Evolutionary conservation across 352 stramenopile genomes (phyloP), one percentile per base, ranked within the genome.

Genomic region (Thalassiosira livingstoniorum): DNA sequence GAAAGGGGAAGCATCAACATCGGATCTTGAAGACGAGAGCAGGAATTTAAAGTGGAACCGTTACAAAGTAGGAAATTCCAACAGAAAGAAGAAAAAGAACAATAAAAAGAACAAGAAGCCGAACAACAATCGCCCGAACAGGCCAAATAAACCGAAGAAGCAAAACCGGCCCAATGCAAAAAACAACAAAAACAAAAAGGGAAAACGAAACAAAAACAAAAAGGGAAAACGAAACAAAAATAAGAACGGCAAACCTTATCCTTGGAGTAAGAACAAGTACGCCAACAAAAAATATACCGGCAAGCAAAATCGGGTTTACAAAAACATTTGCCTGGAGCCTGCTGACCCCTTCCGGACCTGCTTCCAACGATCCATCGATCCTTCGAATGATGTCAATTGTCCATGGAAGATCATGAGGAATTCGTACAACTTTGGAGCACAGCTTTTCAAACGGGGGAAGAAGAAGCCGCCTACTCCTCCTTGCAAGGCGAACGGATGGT

Each of bases 271-370:
- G 4, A 58, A 58, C 47, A 7, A 58, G 27, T 29, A 58, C 5
- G 47, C 21, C 11, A 27, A 58, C 21, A 58, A 23, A 58, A 51
- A 18, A 51, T 18, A 18, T 10, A 18, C 42, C 10, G 42, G 42
- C 42, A 51, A 51, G 42, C 42, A 18, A 51, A 51, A 51, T 51
- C 10, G 18, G 42, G n/a, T 58, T 58, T 58, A 58, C 47, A 58
- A 58, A 58, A 58, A 58, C 27, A 23, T 58, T 23, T 58, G 47
- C 47, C 47, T 58, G 21, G 21, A 23, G 21, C 47, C 47, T 5
- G 11, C 47, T 5, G 47, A 58, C 27, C 47, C 47, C 4, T 58
- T 11, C 11, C 47, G 47, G 11, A 58, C 47, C 21, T 58, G 47
- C 47, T 58, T 58, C 21, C 4, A 4, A 15, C 47, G 47, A 7